A percentile compares a stretch with the other conserved stretches of the same genome.
Conservation (phyloP, 495 filamentous ascomycete genomes). For the Copromyces sp. region DNA sequence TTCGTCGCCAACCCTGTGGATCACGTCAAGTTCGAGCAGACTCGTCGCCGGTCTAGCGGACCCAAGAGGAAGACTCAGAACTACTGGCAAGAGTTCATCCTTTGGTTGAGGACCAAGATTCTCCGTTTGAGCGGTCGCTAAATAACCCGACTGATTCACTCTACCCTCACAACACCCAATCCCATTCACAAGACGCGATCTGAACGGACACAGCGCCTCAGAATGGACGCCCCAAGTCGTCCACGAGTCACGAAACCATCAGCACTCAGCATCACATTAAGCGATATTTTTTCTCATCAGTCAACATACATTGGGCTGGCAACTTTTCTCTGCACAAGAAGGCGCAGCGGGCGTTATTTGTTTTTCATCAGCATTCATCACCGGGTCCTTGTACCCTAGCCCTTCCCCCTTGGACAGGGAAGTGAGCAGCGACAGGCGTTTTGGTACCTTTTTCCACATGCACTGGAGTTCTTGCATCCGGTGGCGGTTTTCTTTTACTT, state of each 20-base stretch:
- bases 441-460: background rate
- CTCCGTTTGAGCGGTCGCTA: constrained; percentile 27
- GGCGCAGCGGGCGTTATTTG: background rate
- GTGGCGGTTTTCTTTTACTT: background rate
- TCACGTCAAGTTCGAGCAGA: constrained; percentile 25
- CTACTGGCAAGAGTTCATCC: constrained; percentile 43
- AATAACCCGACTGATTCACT: background rate
- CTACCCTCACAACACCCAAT: background rate
- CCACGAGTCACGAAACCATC: background rate
- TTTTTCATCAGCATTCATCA: background rate
- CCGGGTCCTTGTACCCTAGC: background rate
- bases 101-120: constrained; percentile 45
- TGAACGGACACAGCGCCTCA: background rate
- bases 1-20: constrained; percentile 16
- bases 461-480: background rate
- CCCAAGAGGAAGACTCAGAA: constrained; percentile 45
- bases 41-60: constrained; percentile 23
- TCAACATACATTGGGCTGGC: background rate
- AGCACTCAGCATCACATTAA: background rate
- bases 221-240: background rate
- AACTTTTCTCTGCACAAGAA: background rate
- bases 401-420: background rate
- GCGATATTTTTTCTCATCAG: background rate
- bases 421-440: background rate
- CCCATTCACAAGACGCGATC: background rate